Evolutionary conservation across 495 filamentous ascomycete genomes (phyloP).

Genomic region (Podospora pseudocomata): DNA sequence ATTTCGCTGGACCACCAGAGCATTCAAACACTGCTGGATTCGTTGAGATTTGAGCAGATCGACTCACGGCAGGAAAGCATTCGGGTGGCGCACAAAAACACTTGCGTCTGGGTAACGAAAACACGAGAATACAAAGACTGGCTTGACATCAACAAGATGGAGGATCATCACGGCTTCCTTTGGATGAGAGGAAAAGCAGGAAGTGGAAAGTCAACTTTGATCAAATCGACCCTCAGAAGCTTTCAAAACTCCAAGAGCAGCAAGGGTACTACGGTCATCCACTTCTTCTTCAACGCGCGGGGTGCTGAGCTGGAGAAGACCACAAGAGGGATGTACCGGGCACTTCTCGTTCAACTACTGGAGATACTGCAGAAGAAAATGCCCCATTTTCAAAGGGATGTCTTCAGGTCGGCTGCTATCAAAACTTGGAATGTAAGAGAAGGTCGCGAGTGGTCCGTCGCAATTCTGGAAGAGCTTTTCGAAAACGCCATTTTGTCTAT

Average conservation of each 20-base stretch:
- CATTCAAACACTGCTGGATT: constrained; percentile 25
- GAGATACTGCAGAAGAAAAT: constrained; percentile 28
- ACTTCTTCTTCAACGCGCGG: constrained; percentile 37
- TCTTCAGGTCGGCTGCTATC: constrained; percentile 24
- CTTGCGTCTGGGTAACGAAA: constrained; percentile 50
- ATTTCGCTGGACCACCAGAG: constrained; percentile 16
- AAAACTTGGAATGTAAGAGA: constrained; percentile 14
- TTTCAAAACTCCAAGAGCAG: constrained; percentile 10
- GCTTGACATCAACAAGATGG: constrained; percentile 38
- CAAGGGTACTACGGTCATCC: constrained; percentile 17
- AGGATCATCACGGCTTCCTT: constrained; percentile 47
- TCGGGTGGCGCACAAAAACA: constrained; percentile 38
- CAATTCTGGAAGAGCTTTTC: constrained; percentile 32
- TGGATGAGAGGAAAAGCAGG: constrained; percentile 60
- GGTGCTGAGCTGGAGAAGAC: constrained; percentile 50
- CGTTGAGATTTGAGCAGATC: constrained; percentile 38
- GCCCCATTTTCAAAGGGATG: constrained; percentile 23
- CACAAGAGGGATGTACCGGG: constrained; percentile 53
- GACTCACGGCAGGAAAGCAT: constrained; percentile 38
- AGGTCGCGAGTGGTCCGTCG: constrained; percentile 28
- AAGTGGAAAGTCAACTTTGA: constrained; percentile 49
- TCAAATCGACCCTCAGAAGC: constrained; percentile 32
- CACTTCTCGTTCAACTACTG: constrained; percentile 41
- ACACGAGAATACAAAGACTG: constrained; percentile 44
- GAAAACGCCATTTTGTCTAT: constrained; percentile 25